These are phyloP conservation scores for Spathaspora girioi DNA, from an alignment of 805 yeast genomes.

Conservation along the genomic window DNA sequence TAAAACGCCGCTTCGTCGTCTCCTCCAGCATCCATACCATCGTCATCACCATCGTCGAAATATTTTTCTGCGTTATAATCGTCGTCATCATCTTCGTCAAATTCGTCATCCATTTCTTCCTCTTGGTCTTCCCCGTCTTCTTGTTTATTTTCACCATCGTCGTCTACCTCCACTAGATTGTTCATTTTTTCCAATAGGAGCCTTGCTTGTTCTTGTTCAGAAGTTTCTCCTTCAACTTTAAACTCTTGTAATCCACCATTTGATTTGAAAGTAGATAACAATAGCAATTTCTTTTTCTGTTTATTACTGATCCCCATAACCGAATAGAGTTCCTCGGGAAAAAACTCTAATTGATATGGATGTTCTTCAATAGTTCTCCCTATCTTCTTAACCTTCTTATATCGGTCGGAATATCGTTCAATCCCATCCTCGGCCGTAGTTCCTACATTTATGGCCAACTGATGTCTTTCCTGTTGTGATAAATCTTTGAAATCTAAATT, in stretches of 20 bases:
- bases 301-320: slow-evolving; percentile 64
- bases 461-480: slow-evolving; percentile 6
- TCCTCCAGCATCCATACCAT: slow-evolving; percentile 57
- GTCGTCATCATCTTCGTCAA: slow-evolving; percentile 71
- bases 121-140: slow-evolving; percentile 44
- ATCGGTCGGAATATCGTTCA: slow-evolving; percentile 77
- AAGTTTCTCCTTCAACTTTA: slow-evolving; percentile 19
- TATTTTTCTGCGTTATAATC: slow-evolving; percentile 79
- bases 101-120: slow-evolving; percentile 62
- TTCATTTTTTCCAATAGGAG: slow-evolving; percentile 41
- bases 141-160: slow-evolving; percentile 34
- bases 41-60: slow-evolving; percentile 69
- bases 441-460: background rate
- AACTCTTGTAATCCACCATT: slow-evolving; percentile 37
- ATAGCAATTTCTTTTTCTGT: slow-evolving; percentile 47
- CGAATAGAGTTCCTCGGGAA: slow-evolving; percentile 73
- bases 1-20: slow-evolving; percentile 73
- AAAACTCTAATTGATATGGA: slow-evolving; percentile 66
- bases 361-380: slow-evolving; percentile 75
- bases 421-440: slow-evolving; percentile 54
- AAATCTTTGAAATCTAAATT: slow-evolving; percentile 26
- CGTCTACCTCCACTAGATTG: slow-evolving; percentile 43
- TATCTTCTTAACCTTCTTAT: slow-evolving; percentile 63
- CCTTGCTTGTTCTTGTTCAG: slow-evolving; percentile 33
- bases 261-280: slow-evolving; percentile 34